Conservation (phyloP, 345 rosid genomes). For the Murraya koenigii region DNA sequence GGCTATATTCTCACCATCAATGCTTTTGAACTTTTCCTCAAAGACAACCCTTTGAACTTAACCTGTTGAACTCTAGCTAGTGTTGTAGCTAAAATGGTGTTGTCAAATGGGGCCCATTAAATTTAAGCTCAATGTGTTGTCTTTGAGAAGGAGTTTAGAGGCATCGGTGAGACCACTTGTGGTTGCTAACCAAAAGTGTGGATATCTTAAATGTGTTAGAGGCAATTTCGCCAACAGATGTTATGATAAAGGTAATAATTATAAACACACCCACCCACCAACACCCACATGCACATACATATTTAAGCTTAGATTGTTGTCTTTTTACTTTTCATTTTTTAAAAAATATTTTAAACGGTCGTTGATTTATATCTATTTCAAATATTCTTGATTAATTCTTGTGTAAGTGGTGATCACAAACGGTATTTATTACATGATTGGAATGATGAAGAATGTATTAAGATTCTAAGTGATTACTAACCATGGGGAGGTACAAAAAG, state of each 20-base stretch:
- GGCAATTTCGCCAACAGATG: conserved; percentile 35
- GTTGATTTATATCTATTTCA: background rate
- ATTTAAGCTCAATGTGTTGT: conserved; percentile 26
- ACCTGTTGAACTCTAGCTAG: conserved; percentile 31
- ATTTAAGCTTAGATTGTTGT: no score
- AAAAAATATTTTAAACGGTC: no score
- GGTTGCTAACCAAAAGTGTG: conserved; percentile 16
- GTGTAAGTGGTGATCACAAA: background rate
- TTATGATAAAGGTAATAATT: conserved; percentile 33
- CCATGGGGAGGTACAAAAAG: background rate
- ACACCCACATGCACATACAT: no score
- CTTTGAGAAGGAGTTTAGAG: conserved; percentile 29
- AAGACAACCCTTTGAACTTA: conserved; percentile 24
- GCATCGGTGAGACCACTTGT: conserved; percentile 32
- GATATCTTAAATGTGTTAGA: conserved; percentile 24
- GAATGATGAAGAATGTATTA: background rate
- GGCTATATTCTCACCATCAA: conserved; percentile 20
- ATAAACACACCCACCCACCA: no score
- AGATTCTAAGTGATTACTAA: background rate
- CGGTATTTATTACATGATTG: conserved; percentile 9
- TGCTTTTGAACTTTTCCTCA: conserved; percentile 30
- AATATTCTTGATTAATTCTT: background rate
- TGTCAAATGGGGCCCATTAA: conserved; percentile 33
- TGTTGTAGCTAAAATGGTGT: conserved; percentile 19
- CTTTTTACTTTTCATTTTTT: no score